Base-by-base conservation (phyloP, 352 stramenopile genomes). In the Globisporangium abappressorium region DNA sequence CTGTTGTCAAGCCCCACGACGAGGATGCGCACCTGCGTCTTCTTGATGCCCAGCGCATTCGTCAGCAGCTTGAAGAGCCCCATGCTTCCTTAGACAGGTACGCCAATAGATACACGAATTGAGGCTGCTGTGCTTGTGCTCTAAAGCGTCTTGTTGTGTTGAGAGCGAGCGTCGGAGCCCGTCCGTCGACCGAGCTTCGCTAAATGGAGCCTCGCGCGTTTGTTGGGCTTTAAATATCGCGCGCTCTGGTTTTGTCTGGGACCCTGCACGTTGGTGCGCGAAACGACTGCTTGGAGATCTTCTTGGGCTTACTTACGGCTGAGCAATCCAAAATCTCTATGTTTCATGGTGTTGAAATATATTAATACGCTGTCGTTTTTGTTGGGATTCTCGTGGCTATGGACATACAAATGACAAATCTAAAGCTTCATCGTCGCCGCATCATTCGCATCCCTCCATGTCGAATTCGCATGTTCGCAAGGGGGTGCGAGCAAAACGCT, bases 1-100 rank as follows among this genome's bases (percentile, higher is more conserved):
- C 85, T 95, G 70, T 97, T 97, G 70, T 97, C 91, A 30, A 97
- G 79, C 4, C 89, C 91, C 1, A 97, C 85, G 18, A 97, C 84
- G 15, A 97, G 79, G 69, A 97, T 97, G 47, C 87, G 84, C 51
- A 94, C 89, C 46, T 92, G 78, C 20, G 41, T 47, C 41, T 47
- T 47, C 41, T 47, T 47, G 41, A 47, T 47, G 41, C 41, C 41
- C 41, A 47, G 41, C 15, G 15, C 41, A 47, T 47, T 47, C 41
- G 41, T 47, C 41, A 47, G 41, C 41, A 20, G 41, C 41, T 47
- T n/a, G 41, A 47, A 47, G 41, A 47, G 41, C 41, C 41, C 41
- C 41, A 47, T 47, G 15, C 41, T n/a, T 14, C 11, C 30, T 5
- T 5, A 33, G 30, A 5, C 3, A 33, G 3, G 30, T 33, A 33